Base-by-base conservation (phyloP, 208 protist genomes). In the Kentomonas sorsogonicus region DNA sequence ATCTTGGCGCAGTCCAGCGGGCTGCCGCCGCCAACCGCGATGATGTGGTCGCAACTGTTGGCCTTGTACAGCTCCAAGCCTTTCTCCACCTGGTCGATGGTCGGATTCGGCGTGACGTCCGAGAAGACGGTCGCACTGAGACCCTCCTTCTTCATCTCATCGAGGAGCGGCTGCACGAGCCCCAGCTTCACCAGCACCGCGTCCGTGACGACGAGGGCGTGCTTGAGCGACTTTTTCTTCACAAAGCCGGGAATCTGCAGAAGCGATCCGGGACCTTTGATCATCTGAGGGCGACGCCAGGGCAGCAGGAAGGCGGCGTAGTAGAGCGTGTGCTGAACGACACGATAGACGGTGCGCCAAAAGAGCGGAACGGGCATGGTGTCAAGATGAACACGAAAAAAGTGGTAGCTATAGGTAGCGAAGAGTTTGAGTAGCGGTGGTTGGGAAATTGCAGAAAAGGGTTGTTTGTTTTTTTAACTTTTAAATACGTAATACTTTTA, bases 1-100 rank as follows among this genome's bases (percentile, higher is more conserved):
- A 92, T 54, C 77, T 94, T 96, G 23, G 80, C 83, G 15, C 75
- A 72, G 71, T 96, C 90, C 46, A 96, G 89, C 40, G 83, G 53
- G 44, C 80, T 91, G 39, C 90, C 90, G 39, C 90, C 90, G 48
- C 90, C 90, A 53, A 96, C 56, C 18, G 74, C 89, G 53, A 95
- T 71, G 41, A 91, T 15, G 69, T 72, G 63, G 60, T 86, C 77
- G 58, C 75, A 84, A 23, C 73, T 40, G 29, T 64, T 58, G 33
- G 44, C 40, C 31, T 60, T 77, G 60, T 82, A 82, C 45, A 69
- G 6, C 15, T 6, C 18, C 23, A 70, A 52, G 10, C 69, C 77
- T 22, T 40, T 62, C 60, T 82, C 69, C 15, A 84, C 67, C 54
- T 71, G 60, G 0, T 67, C 53, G 6, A 74, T 48, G 7, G 75